A percentile compares a stretch with the other conserved stretches of the same genome.
These are phyloP conservation scores for Clarireedia paspali DNA, from an alignment of 2,329 filamentous ascomycete species.

Conservation along the genomic window DNA sequence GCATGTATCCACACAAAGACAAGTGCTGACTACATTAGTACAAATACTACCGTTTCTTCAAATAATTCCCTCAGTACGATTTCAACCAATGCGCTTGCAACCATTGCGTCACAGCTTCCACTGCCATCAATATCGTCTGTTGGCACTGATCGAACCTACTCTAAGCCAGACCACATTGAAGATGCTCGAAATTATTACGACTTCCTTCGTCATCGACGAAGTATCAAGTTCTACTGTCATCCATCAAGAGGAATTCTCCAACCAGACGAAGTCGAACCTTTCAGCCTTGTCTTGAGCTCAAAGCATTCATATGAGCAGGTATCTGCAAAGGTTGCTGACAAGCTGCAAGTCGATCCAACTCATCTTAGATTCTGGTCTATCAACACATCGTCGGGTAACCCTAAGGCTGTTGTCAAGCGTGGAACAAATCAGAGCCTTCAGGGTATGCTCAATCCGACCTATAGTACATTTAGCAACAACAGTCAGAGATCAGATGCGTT, in stretches of 20 bases:
- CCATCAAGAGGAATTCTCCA: conserved; percentile 41
- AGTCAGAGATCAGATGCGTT: conserved; percentile 69
- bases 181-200: conserved; percentile 89
- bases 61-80: not conserved
- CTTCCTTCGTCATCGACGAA: conserved; percentile 77
- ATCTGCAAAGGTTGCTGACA: conserved; percentile 72
- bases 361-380: conserved; percentile 90
- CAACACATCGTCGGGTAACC: conserved; percentile 65
- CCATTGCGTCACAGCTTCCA: not conserved
- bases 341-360: conserved; percentile 69
- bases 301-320: conserved; percentile 89
- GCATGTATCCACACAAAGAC: too few species aligned
- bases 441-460: conserved; percentile 70
- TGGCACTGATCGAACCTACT: conserved; percentile 10
- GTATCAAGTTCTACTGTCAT: conserved; percentile 69
- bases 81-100: not conserved
- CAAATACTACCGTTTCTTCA: not conserved
- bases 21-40: not conserved
- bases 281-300: conserved; percentile 72
- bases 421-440: conserved; percentile 57
- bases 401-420: conserved; percentile 72
- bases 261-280: conserved; percentile 51
- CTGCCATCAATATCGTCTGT: conserved; percentile 11
- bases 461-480: conserved; percentile 61
- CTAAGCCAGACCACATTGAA: conserved; percentile 42